Evolutionary conservation across 306 rosid species (phyloP).

Genomic region (Fagus sylvatica): DNA sequence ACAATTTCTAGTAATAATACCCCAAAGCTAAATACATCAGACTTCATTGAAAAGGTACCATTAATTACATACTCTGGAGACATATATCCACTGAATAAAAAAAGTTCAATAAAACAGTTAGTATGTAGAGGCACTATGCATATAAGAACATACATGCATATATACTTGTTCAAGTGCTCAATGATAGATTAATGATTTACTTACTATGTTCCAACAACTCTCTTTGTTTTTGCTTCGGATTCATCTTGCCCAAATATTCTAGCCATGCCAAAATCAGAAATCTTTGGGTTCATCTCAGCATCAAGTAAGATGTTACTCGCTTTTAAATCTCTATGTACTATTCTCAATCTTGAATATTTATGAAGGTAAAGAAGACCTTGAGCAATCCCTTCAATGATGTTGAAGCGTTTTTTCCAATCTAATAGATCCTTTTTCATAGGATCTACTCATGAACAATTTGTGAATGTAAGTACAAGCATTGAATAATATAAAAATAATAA

Average conservation of each 20-base stretch:
- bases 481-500: not conserved
- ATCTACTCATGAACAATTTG: not conserved
- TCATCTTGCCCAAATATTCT: conserved; percentile 26
- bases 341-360: conserved; percentile 22
- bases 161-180: not conserved
- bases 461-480: not conserved
- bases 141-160: not conserved
- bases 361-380: conserved; percentile 32
- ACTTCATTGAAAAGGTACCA: conserved; percentile 17
- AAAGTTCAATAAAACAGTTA: not conserved
- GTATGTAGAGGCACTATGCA: not conserved
- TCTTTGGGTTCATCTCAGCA: conserved; percentile 27
- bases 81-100: conserved; percentile 17
- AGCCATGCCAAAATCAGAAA: conserved; percentile 41
- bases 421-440: not conserved
- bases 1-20: conserved; percentile 17
- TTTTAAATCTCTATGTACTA: conserved; percentile 25
- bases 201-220: conserved; percentile 32
- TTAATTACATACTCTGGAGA: conserved; percentile 17
- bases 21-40: conserved; percentile 25
- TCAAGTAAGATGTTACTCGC: conserved; percentile 32
- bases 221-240: conserved; percentile 27
- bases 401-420: conserved; percentile 26
- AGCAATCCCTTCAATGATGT: conserved; percentile 26
- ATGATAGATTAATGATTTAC: not conserved